phyloP scores from a whole-genome alignment of 768 basidiomycete genomes.

The Auriscalpium vulgare region DNA sequence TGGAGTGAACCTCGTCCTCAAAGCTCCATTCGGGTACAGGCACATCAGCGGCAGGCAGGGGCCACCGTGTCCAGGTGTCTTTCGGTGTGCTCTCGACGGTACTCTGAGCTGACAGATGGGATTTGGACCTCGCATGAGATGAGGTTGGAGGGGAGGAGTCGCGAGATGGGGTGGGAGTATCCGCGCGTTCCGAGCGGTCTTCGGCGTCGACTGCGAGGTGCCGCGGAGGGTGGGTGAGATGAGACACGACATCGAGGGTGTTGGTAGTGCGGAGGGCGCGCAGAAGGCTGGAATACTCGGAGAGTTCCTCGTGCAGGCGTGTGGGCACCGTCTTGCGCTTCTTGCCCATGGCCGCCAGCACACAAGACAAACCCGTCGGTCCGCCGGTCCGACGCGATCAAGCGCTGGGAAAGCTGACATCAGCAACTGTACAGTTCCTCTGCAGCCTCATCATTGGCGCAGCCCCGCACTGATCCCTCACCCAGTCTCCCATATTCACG shows the following conservation, averaged over 20 bases:
- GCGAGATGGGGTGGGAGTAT: conserved; percentile 1
- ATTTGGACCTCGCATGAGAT: conserved; percentile 16
- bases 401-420: conserved; percentile 19
- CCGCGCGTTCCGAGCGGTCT: conserved; percentile 1
- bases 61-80: conserved; percentile 73
- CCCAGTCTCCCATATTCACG: conserved; percentile 15
- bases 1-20: conserved; percentile 53
- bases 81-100: conserved; percentile 14
- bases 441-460: conserved; percentile 19
- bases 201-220: neutral
- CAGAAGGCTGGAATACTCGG: conserved; percentile 59
- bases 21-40: conserved; percentile 62
- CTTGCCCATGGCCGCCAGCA: conserved; percentile 21
- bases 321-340: conserved; percentile 41
- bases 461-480: neutral
- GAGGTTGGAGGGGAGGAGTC: neutral
- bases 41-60: conserved; percentile 53
- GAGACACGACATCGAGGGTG: conserved; percentile 49
- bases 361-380: neutral
- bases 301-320: conserved; percentile 53
- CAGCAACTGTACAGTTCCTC: conserved; percentile 29
- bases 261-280: conserved; percentile 53
- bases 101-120: conserved; percentile 9
- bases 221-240: conserved; percentile 27
- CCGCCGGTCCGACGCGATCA: neutral